Base-by-base conservation (phyloP, 306 rosid species). In the Citrullus mucosospermus region DNA sequence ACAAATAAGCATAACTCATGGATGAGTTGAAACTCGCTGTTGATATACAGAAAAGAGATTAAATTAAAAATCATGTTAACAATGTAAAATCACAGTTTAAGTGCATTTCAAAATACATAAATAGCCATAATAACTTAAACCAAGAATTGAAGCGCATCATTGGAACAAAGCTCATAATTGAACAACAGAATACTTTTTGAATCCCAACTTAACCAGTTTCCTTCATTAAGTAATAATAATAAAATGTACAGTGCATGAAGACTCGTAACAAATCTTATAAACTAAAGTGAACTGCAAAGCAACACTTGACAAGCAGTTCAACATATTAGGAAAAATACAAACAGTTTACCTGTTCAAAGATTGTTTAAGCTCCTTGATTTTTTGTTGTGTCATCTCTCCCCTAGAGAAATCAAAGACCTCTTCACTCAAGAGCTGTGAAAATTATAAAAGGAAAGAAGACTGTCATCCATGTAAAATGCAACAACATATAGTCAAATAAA, bases 11-110 rank as follows among this genome's bases (percentile, higher is more conserved):
- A 96, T 77, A 96, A 78, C 97, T 92, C 99, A 46, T 96, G 98
- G 83, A 96, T 96, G 87, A 92, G 99, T 83, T 91, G 98, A 91
- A 92, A 96, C 85, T 96, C 99, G 74, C 99, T 92, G 96, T 82
- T 55, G 77, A 84, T 25, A 84, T 20, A 28, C 78, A 32, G 80
- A 50, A 81, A 83, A 66, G 56, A 80, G 34, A 69, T 41, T 57
- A 36, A 74, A 73, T 65, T 62, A 77, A 32, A 32, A 79, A 14
- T 6, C 61, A 62, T 20, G 54, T 76, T 56, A 57, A 58, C 53
- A 55, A 8, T 7, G 13, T 57, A 76, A 36, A n/a, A 22, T 15
- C 53, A 38, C 36, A 56, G 54, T 51, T 17, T 20, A 28, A 72
- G 59, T 6, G 62, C 62, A 32, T 74, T 53, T 30, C 28, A 50